Evolutionary conservation across 129 eudicot genomes (phyloP).

Genomic region (Chrysanthemum lavandulifolium): DNA sequence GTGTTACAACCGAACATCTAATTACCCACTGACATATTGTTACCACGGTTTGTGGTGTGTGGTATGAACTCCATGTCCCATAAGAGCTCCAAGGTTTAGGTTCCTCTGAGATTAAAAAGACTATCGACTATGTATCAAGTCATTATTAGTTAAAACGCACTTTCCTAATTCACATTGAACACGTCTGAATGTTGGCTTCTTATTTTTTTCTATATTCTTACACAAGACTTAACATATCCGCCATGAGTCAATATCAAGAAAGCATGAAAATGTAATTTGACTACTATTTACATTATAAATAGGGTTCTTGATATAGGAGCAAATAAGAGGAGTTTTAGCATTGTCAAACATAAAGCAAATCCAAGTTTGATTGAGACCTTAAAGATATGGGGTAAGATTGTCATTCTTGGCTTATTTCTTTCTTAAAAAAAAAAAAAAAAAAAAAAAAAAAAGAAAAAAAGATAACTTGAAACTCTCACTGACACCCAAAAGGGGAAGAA

Average conservation of each 20-base stretch:
- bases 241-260: background rate
- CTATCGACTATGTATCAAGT: background rate
- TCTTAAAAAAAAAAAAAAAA: background rate
- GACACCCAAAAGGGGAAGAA: constrained; percentile 11
- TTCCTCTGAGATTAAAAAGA: background rate
- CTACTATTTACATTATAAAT: constrained; percentile 10
- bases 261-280: constrained; percentile 20
- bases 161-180: background rate
- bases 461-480: constrained; percentile 5
- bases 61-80: background rate
- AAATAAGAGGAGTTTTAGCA: constrained; percentile 13
- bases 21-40: background rate
- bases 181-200: background rate
- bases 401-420: background rate
- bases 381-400: background rate
- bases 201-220: background rate
- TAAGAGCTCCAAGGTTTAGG: constrained; percentile 17
- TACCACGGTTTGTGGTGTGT: background rate
- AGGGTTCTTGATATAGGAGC: background rate
- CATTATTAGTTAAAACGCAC: background rate
- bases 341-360: background rate
- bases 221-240: background rate
- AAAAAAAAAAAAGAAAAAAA: background rate
- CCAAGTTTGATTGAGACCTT: background rate
- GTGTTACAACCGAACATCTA: background rate